Evolutionary conservation across 1,139 yeast genomes (phyloP), one percentile per base, ranked within the genome.

Genomic region (Debaryomyces nepalensis): DNA sequence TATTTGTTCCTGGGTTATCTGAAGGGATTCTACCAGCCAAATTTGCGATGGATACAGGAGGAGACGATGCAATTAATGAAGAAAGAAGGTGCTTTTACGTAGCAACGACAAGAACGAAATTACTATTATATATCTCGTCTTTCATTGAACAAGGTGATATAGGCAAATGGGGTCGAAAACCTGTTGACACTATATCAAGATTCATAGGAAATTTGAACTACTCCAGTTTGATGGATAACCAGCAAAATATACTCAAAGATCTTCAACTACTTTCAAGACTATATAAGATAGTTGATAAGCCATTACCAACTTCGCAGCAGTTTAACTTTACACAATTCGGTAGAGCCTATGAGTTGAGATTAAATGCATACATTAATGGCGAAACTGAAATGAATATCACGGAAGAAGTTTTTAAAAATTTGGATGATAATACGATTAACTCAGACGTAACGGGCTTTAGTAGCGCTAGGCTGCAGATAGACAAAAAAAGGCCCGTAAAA

Each of bases 61-160:
- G 58, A 2, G 59, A 53, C 4, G 75, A 70, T 35, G 64, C 67
- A 0, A 51, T 79, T 3, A 75, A 84, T 51, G 97, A 91, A 61
- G 97, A 89, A 55, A 68, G 96, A 42, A 66, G 98, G 39, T 79
- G 95, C 54, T 75, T 90, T 50, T 93, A 88, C 58, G 98, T 93
- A 6, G 96, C 97, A 0, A 69, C 85, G 35, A 90, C 97, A 0
- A 72, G 99, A 49, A 95, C 97, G 0, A 84, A 86, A 58, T 40
- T 50, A 1, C 52, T 74, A 14, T 53, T 73, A 8, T 68, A 63
- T 41, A 38, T 73, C 2, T 68, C 77, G 4, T 64, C 74, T 0
- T 66, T 67, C 37, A 55, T 54, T 1, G 70, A 64, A 27, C 40
- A 43, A n/a, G 47, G 46, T 30, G 55, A 51, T 10, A 43, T 46